A percentile compares a stretch with the other conserved stretches of the same genome.
Evolutionary conservation across 2,329 filamentous ascomycete species (phyloP).

Genomic region (Cladorrhinum sp.): DNA sequence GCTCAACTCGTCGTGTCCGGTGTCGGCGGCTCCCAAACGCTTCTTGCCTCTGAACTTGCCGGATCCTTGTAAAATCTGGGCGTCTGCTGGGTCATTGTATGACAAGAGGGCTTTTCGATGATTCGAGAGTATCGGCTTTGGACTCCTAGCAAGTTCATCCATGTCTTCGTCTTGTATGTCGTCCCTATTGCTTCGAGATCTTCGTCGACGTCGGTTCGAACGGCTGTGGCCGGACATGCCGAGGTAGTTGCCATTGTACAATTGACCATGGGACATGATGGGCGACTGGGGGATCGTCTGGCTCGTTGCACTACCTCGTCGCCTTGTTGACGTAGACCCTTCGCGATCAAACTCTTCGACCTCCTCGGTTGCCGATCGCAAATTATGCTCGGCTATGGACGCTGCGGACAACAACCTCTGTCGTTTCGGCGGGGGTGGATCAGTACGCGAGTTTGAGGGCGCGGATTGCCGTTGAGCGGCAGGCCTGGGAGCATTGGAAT

Average conservation of each 20-base stretch:
- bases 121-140: background rate
- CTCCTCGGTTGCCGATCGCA: conserved; percentile 7
- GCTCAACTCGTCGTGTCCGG: conserved; percentile 13
- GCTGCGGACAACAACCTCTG: conserved; percentile 5
- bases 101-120: conserved; percentile 11
- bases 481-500: background rate
- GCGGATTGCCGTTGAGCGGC: background rate
- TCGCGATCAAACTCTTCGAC: conserved; percentile 15
- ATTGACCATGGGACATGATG: conserved; percentile 13
- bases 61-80: conserved; percentile 3
- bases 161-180: conserved; percentile 11
- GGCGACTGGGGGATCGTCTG: conserved; percentile 9
- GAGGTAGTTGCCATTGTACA: conserved; percentile 3
- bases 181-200: background rate
- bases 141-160: conserved; percentile 14
- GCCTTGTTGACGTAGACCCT: conserved; percentile 4
- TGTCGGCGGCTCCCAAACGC: conserved; percentile 8
- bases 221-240: background rate
- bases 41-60: conserved; percentile 10
- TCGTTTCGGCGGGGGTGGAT: conserved; percentile 15
- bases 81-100: conserved; percentile 18
- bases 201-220: conserved; percentile 18
- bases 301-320: conserved; percentile 18
- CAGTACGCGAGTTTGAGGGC: background rate
- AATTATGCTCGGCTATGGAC: background rate